Conservation (phyloP, 2,329 filamentous ascomycete species). For the Fusarium globosum region DNA sequence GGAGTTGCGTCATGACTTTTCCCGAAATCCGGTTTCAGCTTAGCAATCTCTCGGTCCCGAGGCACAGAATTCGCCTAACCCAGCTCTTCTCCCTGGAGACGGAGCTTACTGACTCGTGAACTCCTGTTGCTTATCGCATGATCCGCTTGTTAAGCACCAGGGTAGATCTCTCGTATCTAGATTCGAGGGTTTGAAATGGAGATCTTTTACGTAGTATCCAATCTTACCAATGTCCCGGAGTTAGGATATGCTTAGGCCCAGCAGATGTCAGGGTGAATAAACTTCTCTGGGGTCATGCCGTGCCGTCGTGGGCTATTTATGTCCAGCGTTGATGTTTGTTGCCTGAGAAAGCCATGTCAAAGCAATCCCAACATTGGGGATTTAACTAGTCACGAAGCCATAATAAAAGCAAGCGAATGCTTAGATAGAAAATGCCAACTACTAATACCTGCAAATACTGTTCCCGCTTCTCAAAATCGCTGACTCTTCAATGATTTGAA, state of each 20-base stretch:
- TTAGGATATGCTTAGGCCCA: not conserved
- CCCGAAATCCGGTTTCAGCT: conserved; percentile 20
- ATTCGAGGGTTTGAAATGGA: not conserved
- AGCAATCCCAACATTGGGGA: rapidly evolving
- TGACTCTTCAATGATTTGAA: not conserved
- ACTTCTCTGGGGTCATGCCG: not conserved
- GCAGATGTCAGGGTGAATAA: not conserved
- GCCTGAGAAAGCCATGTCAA: rapidly evolving
- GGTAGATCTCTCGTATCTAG: conserved; percentile 27
- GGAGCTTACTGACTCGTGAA: conserved; percentile 6
- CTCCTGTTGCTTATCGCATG: conserved; percentile 15
- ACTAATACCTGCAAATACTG: not conserved
- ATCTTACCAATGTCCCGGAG: conserved; percentile 8
- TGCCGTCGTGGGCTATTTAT: not conserved
- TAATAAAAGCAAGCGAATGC: rapidly evolving
- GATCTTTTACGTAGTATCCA: not conserved
- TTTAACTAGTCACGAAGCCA: not conserved
- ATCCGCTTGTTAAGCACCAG: conserved; percentile 23
- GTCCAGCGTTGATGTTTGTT: rapidly evolving
- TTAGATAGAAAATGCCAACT: rapidly evolving
- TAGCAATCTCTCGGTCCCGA: not conserved
- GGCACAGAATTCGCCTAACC: not conserved
- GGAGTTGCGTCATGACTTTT: conserved; percentile 12
- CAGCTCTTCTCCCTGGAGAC: not conserved
- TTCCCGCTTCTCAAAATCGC: not conserved